Evolutionary conservation across 495 filamentous ascomycete species (phyloP).

Genomic region (Arthonia radiata): DNA sequence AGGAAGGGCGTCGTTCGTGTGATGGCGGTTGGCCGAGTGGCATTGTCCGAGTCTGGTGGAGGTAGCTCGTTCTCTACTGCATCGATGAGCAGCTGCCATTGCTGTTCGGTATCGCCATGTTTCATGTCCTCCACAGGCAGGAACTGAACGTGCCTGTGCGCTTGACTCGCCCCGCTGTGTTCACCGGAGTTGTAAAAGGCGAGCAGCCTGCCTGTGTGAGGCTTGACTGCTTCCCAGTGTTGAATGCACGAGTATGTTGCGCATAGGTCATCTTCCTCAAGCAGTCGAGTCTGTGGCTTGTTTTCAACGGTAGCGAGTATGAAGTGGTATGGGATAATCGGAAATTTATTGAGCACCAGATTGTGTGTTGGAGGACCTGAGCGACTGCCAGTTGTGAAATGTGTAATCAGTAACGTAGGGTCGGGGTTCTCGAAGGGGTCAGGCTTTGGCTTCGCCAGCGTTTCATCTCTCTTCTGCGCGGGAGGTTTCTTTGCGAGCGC

Average conservation of each 20-base stretch:
- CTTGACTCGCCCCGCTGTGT: slow-evolving; percentile 54
- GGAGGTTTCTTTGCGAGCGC: slow-evolving; percentile 47
- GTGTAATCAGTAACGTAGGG: slow-evolving; percentile 32
- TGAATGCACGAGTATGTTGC: slow-evolving; percentile 39
- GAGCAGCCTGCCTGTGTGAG: slow-evolving; percentile 21
- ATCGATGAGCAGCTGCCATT: slow-evolving; percentile 34
- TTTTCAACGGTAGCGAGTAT: slow-evolving; percentile 46
- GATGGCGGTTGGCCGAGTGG: slow-evolving; percentile 1
- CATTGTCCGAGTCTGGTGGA: not conserved
- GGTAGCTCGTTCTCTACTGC: slow-evolving; percentile 1
- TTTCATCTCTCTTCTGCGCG: slow-evolving; percentile 17
- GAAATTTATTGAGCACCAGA: slow-evolving; percentile 62
- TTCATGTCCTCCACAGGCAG: slow-evolving; percentile 45
- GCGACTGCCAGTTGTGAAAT: too few relatives aligned
- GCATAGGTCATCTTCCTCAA: slow-evolving; percentile 40
- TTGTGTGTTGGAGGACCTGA: slow-evolving; percentile 27
- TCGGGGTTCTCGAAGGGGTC: slow-evolving; percentile 53
- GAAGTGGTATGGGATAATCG: slow-evolving; percentile 56
- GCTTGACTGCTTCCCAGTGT: slow-evolving; percentile 22
- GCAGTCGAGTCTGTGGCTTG: slow-evolving; percentile 40
- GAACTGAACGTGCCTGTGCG: slow-evolving; percentile 60
- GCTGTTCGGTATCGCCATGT: slow-evolving; percentile 16
- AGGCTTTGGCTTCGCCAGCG: slow-evolving; percentile 17
- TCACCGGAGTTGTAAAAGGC: slow-evolving; percentile 68
- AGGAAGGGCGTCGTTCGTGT: too few relatives aligned